Evolutionary conservation across 257 asterid species (phyloP), one percentile per base, ranked within the genome.

Genomic region (Thymus mandschuricus): DNA sequence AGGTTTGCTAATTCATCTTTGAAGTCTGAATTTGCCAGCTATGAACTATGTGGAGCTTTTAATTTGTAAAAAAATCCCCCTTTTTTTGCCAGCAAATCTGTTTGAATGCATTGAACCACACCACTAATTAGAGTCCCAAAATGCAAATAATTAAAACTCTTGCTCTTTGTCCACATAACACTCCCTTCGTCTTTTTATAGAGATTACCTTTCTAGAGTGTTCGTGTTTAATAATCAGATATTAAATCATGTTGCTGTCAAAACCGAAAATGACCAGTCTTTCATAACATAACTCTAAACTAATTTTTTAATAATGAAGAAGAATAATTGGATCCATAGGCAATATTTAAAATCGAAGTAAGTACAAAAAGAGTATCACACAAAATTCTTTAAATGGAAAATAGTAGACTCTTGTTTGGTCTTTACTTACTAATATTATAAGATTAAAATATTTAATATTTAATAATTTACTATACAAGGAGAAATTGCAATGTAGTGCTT

Each of bases 261-360:
- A 41, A 46, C 9, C 64, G 89, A 87, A 80, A 85, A 72, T 66
- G 87, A 85, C 89, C 74, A 68, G 35, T 76, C 72, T 74, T 54
- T 21, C 21, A 46, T 71, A 68, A 74, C 73, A 73, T 38, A 76
- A 70, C 77, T 76, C 70, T 13, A 66, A 40, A 1, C 8, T 34
- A 57, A 57, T 68, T 74, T 48, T 71, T 64, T 60, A 72, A 68
- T 81, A 12, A 58, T 61, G 21, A 50, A 29, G 73, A 58, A 28
- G 86, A 80, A 85, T 85, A 69, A 86, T 89, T 85, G 88, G 88
- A 60, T 63, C 78, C 73, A 59, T 38, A 38, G 38, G 44, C 29
- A 28, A 48, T 62, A n/a, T 63, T 30, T 70, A 67, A 57, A 50
- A 64, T 67, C 60, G 44, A 71, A 40, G 51, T 50, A 73, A 74